A percentile compares a stretch with the other conserved stretches of the same genome.
These are phyloP conservation scores for Entelexis paramagnoliae DNA, from an alignment of 1,139 yeast genomes.

Conservation along the genomic window DNA sequence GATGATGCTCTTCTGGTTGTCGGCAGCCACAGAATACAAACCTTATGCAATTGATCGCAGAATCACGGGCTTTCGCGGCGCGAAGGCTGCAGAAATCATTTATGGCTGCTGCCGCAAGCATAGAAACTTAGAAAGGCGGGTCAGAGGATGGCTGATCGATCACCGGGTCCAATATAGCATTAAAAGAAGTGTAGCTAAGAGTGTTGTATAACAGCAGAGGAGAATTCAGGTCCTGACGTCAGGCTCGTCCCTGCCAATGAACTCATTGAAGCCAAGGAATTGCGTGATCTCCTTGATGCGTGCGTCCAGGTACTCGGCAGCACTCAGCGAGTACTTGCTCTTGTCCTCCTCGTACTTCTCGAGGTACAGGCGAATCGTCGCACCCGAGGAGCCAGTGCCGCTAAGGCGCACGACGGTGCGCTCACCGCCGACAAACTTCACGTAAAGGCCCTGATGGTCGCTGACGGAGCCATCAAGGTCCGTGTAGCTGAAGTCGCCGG, in stretches of 20 bases:
- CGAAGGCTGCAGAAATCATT: no score
- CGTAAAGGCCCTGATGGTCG: conserved; percentile 79
- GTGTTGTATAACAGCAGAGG: no score
- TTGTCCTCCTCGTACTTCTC: conserved; percentile 67
- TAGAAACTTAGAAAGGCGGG: no score
- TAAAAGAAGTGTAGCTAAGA: background rate
- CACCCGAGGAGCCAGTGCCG: conserved; percentile 98
- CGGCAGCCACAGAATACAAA: no score
- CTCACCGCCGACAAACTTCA: conserved; percentile 71
- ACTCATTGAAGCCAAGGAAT: conserved; percentile 62
- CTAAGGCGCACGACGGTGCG: conserved; percentile 85
- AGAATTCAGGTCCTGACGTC: conserved; percentile 79
- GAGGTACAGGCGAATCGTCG: conserved; percentile 85
- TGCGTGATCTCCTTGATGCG: conserved; percentile 56
- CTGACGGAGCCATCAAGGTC: conserved; percentile 93
- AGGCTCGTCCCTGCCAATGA: conserved; percentile 74
- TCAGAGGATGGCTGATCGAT: no score
- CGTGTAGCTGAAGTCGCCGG: conserved; percentile 84
- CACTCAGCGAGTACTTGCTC: conserved; percentile 41
- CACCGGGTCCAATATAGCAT: no score
- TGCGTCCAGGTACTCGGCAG: conserved; percentile 57
- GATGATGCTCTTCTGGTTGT: no score
- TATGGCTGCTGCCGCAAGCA: no score
- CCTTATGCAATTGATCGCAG: no score
- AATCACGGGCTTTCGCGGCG: no score